Percentiles rank a stretch among this genome's conserved stretches.
Evolutionary conservation across 192 early-diverging fungal genomes (phyloP).

Genomic region (Geranomyces variabilis): DNA sequence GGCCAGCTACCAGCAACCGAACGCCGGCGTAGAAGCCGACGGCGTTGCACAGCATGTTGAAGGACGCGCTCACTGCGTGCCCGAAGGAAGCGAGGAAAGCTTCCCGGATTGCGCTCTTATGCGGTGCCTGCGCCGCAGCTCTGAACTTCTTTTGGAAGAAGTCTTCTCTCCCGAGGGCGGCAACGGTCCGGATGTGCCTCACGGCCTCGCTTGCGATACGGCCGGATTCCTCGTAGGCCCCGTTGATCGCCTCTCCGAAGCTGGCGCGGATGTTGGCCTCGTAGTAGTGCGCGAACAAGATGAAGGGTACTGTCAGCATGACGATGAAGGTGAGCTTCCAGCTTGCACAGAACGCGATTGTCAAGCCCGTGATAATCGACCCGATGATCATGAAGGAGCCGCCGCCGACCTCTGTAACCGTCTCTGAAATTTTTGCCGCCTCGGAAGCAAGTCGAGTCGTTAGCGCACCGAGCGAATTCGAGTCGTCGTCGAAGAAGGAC

Average conservation of each 20-base stretch:
- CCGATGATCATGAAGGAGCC: slow-evolving; percentile 44
- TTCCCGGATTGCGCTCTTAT: no score
- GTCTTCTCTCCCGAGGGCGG: no score
- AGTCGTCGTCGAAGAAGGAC: slow-evolving; percentile 47
- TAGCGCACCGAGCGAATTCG: slow-evolving; percentile 48
- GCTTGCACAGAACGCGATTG: slow-evolving; percentile 69
- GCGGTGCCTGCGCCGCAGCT: no score
- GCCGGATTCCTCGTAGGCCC: slow-evolving; percentile 65
- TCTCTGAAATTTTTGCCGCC: slow-evolving; percentile 38
- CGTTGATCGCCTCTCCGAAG: slow-evolving; percentile 60
- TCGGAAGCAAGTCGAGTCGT: slow-evolving; percentile 68
- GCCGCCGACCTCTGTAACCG: slow-evolving; percentile 33
- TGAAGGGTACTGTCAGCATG: slow-evolving; percentile 65
- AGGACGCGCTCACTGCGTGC: slow-evolving; percentile 57
- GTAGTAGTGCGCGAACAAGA: slow-evolving; percentile 53
- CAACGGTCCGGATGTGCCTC: slow-evolving; percentile 78
- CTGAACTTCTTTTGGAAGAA: no score
- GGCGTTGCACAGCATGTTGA: slow-evolving; percentile 66
- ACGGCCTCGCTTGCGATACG: slow-evolving; percentile 80
- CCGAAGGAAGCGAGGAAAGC: no score
- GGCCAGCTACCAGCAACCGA: no score
- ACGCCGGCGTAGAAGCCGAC: no score
- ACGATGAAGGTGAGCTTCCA: slow-evolving; percentile 83
- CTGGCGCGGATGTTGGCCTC: neutral
- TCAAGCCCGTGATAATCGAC: slow-evolving; percentile 46